A percentile compares a stretch with the other conserved stretches of the same genome.
These are phyloP conservation scores for Gamarada debralockiae DNA, from an alignment of 495 filamentous ascomycete genomes.

Conservation along the genomic window DNA sequence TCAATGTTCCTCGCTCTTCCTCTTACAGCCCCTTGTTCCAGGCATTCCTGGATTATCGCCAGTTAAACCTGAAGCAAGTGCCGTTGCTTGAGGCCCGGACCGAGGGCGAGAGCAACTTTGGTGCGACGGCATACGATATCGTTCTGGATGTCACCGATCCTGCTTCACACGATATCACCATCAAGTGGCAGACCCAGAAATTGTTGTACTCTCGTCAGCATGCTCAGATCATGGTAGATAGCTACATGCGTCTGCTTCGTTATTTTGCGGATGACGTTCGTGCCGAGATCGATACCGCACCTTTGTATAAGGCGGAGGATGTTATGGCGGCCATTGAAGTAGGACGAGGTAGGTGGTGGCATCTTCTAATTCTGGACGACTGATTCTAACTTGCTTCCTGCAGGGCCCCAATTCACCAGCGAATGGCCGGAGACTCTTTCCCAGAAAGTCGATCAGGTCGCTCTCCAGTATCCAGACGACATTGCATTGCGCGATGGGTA, in stretches of 20 bases:
- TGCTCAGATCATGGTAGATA: background rate
- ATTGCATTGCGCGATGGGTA: background rate
- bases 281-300: background rate
- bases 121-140: background rate
- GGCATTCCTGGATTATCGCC: constrained; percentile 33
- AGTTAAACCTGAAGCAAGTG: constrained; percentile 35
- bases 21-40: constrained; percentile 33
- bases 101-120: constrained; percentile 1
- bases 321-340: background rate
- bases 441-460: constrained; percentile 30
- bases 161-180: too few species aligned
- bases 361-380: background rate
- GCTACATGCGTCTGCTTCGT: background rate
- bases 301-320: background rate
- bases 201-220: too few species aligned
- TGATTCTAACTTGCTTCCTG: background rate
- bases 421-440: constrained; percentile 34
- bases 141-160: background rate
- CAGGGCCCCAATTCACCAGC: constrained; percentile 12
- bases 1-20: constrained; percentile 18
- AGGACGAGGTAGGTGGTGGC: background rate
- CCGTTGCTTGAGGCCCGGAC: constrained; percentile 31
- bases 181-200: too few species aligned
- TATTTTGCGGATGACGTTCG: background rate
- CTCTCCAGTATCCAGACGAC: background rate